A percentile compares a stretch with the other conserved stretches of the same genome.
Evolutionary conservation across 2,329 filamentous ascomycete species (phyloP).

Genomic region (Xylaria sp.): DNA sequence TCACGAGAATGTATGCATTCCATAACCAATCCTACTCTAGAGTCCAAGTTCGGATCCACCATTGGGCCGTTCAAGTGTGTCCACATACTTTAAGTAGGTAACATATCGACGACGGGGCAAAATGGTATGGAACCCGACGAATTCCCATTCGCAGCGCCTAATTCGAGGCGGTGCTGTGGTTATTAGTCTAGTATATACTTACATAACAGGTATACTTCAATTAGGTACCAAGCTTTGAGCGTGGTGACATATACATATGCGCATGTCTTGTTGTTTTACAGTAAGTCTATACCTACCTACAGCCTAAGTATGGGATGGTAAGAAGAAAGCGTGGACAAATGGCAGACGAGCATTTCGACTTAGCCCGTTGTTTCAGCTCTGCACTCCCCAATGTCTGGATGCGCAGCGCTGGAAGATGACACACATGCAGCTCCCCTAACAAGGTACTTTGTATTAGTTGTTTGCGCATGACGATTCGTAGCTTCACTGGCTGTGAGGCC

Average conservation of each 20-base stretch:
- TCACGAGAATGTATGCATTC: constrained; percentile 10
- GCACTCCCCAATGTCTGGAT: constrained; percentile 26
- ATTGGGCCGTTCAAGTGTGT: neutral
- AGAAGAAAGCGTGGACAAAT: constrained; percentile 31
- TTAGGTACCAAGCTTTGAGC: constrained; percentile 20
- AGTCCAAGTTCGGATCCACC: neutral
- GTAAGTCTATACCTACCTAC: constrained; percentile 4
- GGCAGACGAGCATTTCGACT: constrained; percentile 7
- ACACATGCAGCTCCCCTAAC: constrained; percentile 29
- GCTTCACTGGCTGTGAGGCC: constrained; percentile 27
- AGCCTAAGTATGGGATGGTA: neutral
- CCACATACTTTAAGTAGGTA: neutral
- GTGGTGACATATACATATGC: constrained; percentile 7
- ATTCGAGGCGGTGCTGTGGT: neutral
- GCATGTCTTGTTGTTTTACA: neutral
- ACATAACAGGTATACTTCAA: neutral
- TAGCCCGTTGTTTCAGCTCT: constrained; percentile 20
- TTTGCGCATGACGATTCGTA: constrained; percentile 29
- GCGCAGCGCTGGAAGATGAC: constrained; percentile 28
- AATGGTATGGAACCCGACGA: neutral
- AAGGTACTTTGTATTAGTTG: constrained; percentile 17
- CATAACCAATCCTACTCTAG: constrained; percentile 1
- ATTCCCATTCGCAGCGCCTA: constrained; percentile 14
- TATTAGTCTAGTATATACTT: no score
- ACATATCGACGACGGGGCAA: neutral